Evolutionary conservation across 208 protist genomes (phyloP), one percentile per base, ranked within the genome.

Genomic region (Trypanosoma grayi): DNA sequence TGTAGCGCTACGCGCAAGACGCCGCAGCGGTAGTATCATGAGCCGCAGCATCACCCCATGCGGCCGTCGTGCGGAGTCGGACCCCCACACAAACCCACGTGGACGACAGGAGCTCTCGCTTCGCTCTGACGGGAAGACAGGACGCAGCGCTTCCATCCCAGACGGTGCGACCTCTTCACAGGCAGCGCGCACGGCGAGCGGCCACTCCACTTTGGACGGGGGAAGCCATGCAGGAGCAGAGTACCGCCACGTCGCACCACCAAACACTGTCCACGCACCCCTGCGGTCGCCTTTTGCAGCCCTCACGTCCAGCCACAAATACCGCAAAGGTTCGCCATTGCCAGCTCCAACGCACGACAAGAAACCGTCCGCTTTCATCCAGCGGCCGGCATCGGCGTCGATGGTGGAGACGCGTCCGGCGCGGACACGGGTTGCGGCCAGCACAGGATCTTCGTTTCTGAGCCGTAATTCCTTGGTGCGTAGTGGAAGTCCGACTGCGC

Each of bases 241-340:
- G 45, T 58, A 60, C 36, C 58, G 54, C 37, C 59, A 56, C 18
- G 6, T 62, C n/a, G 33, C 57, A 44, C 28, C 64, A 20, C 61
- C 68, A 1, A 59, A 46, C 41, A 61, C 63, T n/a, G 36, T 71
- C 16, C 50, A 69, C 24, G 60, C 64, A 11, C 57, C 65, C 22
- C 56, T 58, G 24, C 74, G 79, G 18, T 88, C 81, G 4, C 81
- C 85, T 4, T 86, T 85, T 41, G 79, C 85, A 1, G 70, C 74
- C 9, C 77, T 93, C 24, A 77, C 77, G 8, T 90, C 87, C 14
- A 84, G 72, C 27, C 77, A 87, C 65, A 84, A 85, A 60, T 87
- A 86, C 68, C 80, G 87, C 36, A 93, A 90, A 40, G 87, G 87
- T 0, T 93, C 87, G 2, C 87, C 87, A n/a, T 73, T 90, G 33